Evolutionary conservation across 1,139 yeast genomes (phyloP), one percentile per base, ranked within the genome.

Genomic region (Magnusiomyces tetraspermus): DNA sequence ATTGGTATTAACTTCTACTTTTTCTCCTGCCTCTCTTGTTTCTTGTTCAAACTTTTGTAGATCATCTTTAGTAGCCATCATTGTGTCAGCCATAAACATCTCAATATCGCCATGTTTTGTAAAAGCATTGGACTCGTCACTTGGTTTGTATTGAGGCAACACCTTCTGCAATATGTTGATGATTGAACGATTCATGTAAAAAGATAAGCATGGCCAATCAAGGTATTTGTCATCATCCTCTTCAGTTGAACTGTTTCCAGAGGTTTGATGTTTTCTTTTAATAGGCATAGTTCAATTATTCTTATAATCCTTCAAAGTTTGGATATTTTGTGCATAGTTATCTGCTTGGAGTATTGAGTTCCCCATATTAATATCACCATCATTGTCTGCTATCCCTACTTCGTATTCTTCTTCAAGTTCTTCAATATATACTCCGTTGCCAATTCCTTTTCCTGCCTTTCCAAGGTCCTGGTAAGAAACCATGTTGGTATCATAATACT

Each of bases 11-110:
- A 4, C n/a, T 21, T 19, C 24, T 17, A 22, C 15, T 21, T 19
- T 40, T 21, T 22, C 43, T n/a, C 15, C 24, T 10, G 43, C 24
- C 23, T 17, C 24, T 40, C n/a, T 40, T 8, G 45, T 42, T 23
- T 42, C 45, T 19, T 17, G 13, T 8, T 45, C 48, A 17, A 45
- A 22, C 19, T 10, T 11, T n/a, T 22, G 5, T 8, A 10, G 17
- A 5, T 45, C 48, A 5, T n/a, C 11, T 4, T 28, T 19, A 10
- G 48, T 45, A 5, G 48, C 40, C 40, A 45, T 45, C 48, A 45
- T 45, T 13, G 48, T 28, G 22, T 45, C 48, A 11, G 21, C 48
- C 21, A 10, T 8, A 26, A 15, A 43, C 21, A 43, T 5, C 22
- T 30, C 46, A 10, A 21, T 21, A 13, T 38, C 3, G 36, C 36